Evolutionary conservation across 768 basidiomycete species (phyloP), one percentile per base, ranked within the genome.

Genomic region (Suillus bovinus): DNA sequence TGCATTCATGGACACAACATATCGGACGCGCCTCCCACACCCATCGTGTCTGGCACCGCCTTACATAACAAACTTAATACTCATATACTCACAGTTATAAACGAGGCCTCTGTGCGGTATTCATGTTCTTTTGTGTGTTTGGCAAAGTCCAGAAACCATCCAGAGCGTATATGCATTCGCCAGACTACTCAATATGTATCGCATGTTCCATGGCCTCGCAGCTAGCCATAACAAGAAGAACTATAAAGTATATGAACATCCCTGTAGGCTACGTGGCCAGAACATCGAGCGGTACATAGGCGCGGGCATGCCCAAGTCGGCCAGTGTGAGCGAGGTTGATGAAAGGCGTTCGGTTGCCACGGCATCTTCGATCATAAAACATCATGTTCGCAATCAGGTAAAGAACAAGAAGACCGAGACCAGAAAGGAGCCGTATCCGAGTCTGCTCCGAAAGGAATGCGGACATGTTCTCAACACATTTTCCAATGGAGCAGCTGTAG

Each of bases 1-100:
- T 20, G 29, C 33, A 24, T 22, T 58, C 29, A 33, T 62, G 39
- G 22, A 60, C 33, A 10, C 33, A 33, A 33, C 29, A 33, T 62
- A n/a, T n/a, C n/a, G 38, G 22, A 60, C 59, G 61, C 34, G 36
- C 60, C 38, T 55, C 52, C 38, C 60, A 61, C 59, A 38, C 50
- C 46, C 62, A 59, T 63, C 65, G 59, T 65, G 66, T 60, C 20
- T 33, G 54, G 44, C 64, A 64, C 49, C 17, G 17, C 7, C 53
- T 74, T 66, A 75, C 46, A 50, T 73, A 74, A 73, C 59, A 36
- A 36, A 47, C 42, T 10, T 7, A 34, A 10, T n/a, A n/a, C n/a
- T n/a, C n/a, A n/a, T n/a, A n/a, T 33, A 33, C 8, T 33, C 8
- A 10, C 9, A 34, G 33, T 34, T 44, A 22, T 31, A 52, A 31